Evolutionary conservation across 2,329 filamentous ascomycete species (phyloP).

Genomic region (Ophiostoma tasmaniense): DNA sequence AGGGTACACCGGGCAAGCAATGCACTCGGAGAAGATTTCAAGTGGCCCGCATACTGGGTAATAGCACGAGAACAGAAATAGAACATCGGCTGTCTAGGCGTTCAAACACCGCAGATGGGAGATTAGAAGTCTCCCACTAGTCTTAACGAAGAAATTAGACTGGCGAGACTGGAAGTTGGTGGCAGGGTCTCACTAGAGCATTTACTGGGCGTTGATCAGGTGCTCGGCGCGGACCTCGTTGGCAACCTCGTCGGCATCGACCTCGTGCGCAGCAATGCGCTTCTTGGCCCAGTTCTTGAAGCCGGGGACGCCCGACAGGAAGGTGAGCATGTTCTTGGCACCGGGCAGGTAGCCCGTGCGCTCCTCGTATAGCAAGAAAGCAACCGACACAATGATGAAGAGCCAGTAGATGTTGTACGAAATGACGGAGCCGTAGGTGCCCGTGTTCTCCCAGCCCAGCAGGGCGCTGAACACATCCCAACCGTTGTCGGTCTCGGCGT

Average conservation of each 20-base stretch:
- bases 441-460: slow-evolving; percentile 81
- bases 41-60: neutral
- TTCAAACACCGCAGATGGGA: neutral
- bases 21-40: neutral
- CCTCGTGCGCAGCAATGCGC: slow-evolving; percentile 18
- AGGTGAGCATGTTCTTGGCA: slow-evolving; percentile 13
- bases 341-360: slow-evolving; percentile 42
- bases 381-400: slow-evolving; percentile 40
- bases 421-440: slow-evolving; percentile 78
- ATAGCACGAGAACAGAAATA: neutral
- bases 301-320: slow-evolving; percentile 17
- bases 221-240: slow-evolving; percentile 17
- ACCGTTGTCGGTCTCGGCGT: slow-evolving; percentile 61
- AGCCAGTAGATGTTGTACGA: slow-evolving; percentile 88
- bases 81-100: neutral
- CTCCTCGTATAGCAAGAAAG: slow-evolving; percentile 58
- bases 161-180: no score
- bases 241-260: slow-evolving; percentile 18
- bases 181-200: no score
- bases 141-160: no score
- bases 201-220: slow-evolving; percentile 10
- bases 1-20: neutral
- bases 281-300: slow-evolving; percentile 20
- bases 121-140: neutral
- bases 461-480: slow-evolving; percentile 86